Evolutionary conservation across 2,329 filamentous ascomycete genomes (phyloP), one percentile per base, ranked within the genome.

Genomic region (Penicillium occitanis): DNA sequence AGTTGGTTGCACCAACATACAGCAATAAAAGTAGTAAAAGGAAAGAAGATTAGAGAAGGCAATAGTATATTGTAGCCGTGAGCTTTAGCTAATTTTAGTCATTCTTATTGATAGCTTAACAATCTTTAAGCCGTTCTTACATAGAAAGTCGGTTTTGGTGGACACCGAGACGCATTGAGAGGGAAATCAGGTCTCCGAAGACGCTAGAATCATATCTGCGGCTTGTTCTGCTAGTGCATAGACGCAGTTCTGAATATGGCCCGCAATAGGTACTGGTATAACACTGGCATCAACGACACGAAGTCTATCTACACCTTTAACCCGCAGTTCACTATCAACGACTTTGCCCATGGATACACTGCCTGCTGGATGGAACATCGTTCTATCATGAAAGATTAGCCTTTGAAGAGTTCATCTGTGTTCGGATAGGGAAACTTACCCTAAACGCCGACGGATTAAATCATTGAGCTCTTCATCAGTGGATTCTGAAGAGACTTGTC

Each of bases 291-390:
- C 61, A 3, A 57, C 50, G 30, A 63, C 61, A 44, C 50, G 50
- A 25, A 66, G 40, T 10, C 37, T 44, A 7, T 67, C 64, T 8
- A 68, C 51, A 5, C 60, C 66, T n/a, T 66, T 62, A 10, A 69
- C 64, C 2, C 51, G 61, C n/a, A 69, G 37, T n/a, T 68, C 63
- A 7, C 30, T 59, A 42, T 69, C 66, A 28, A 68, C 68, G 13
- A 68, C 66, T 50, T 68, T 64, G 4, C 66, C 66, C 66, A 67
- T 69, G 3, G 61, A 68, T 13, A 63, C 40, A 44, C 53, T 68
- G 13, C 63, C 68, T 25, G 66, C 50, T 17, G 66, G 60, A 44
- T 68, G 66, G 19, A 61, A 66, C 37, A 66, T 48, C 2, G 66
- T 66, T 44, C 63, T 68, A 4, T 51, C 22, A 17, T 33, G 17